phyloP scores from a whole-genome alignment of 169 alveolate genomes.

The Theileria equi region DNA sequence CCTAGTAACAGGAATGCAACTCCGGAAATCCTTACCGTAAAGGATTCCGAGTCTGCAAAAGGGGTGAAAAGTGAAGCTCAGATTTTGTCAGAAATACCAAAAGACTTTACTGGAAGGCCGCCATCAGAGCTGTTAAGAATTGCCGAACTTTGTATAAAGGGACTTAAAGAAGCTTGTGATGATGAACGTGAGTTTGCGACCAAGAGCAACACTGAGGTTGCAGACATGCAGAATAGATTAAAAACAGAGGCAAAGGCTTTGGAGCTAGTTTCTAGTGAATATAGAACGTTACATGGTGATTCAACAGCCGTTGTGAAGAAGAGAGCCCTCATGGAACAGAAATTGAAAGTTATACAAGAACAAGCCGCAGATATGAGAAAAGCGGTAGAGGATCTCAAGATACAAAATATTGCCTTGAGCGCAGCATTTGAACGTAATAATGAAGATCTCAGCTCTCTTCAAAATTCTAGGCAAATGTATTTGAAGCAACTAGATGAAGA shows the following conservation, averaged over 20 bases:
- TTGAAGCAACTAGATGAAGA: constrained; percentile 42
- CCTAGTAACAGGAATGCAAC: too few species aligned
- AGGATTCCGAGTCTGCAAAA: too few species aligned
- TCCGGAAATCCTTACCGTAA: too few species aligned
- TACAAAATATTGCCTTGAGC: constrained; percentile 13
- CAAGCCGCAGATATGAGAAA: constrained; percentile 18
- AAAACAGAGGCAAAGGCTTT: constrained; percentile 23
- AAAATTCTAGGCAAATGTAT: constrained; percentile 30
- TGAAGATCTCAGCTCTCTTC: constrained; percentile 13
- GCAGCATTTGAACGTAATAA: constrained; percentile 14
- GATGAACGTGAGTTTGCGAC: not conserved
- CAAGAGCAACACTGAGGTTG: not conserved
- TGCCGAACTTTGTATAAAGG: not conserved
- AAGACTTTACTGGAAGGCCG: not conserved
- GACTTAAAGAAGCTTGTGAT: not conserved
- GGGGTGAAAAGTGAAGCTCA: too few species aligned
- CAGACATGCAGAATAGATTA: constrained; percentile 1
- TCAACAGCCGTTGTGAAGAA: not conserved
- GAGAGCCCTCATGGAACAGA: constrained; percentile 6
- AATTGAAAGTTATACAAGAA: constrained; percentile 13
- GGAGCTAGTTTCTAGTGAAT: constrained; percentile 5
- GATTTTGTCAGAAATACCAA: too few species aligned
- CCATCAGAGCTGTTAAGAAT: not conserved
- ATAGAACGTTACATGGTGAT: constrained; percentile 20
- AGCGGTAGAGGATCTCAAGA: not conserved